A percentile compares a stretch with the other conserved stretches of the same genome.
Evolutionary conservation across 345 rosid species (phyloP).

Genomic region (Linum usitatissimum): DNA sequence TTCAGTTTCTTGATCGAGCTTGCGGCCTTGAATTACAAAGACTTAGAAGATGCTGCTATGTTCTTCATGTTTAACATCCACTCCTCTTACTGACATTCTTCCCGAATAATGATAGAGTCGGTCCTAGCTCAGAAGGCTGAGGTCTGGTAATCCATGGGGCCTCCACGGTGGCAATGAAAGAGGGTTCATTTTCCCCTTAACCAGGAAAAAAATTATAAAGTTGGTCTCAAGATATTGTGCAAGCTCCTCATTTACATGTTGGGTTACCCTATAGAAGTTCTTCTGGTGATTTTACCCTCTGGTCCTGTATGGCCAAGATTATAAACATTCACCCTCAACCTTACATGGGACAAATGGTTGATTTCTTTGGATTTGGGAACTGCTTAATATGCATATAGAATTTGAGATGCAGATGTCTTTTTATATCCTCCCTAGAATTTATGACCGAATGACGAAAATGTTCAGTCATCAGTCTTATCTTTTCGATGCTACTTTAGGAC

Average conservation of each 20-base stretch:
- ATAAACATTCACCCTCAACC: background rate
- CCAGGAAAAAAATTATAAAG: too few species aligned
- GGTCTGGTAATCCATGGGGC: too few species aligned
- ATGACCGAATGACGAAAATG: too few species aligned
- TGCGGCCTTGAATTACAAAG: background rate
- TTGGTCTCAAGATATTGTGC: too few species aligned
- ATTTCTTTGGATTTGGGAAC: background rate
- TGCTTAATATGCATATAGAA: too few species aligned
- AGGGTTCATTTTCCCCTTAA: too few species aligned
- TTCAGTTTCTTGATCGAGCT: background rate
- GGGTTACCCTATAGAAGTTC: background rate
- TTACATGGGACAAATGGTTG: background rate
- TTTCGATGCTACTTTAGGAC: background rate
- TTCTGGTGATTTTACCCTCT: background rate
- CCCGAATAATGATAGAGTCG: background rate
- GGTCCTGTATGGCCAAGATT: background rate
- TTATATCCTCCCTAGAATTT: background rate
- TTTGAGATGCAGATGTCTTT: background rate
- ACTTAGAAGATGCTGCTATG: background rate
- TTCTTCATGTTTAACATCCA: background rate
- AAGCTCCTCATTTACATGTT: too few species aligned
- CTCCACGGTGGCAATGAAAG: too few species aligned
- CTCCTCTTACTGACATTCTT: background rate
- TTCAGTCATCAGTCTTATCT: background rate
- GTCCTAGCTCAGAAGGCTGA: background rate